Evolutionary conservation across 257 asterid species (phyloP).

Genomic region (Striga asiatica): DNA sequence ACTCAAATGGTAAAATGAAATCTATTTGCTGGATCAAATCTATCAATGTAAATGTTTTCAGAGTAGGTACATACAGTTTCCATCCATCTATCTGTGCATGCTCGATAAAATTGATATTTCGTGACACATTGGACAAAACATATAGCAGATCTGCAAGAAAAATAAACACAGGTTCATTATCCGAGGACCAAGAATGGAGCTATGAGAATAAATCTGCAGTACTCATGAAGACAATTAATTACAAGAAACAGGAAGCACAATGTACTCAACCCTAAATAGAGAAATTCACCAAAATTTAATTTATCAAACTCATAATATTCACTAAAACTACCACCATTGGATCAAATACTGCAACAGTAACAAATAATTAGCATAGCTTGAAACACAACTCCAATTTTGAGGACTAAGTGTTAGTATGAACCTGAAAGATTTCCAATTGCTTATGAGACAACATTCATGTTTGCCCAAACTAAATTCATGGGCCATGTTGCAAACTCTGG

Average conservation of each 20-base stretch:
- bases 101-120: constrained; percentile 84
- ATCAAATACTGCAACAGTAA: not conserved
- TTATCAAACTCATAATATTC: not conserved
- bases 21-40: not conserved
- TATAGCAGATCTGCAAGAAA: constrained; percentile 77
- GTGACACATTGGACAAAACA: constrained; percentile 69
- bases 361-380: too few relatives aligned
- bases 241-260: constrained; percentile 8
- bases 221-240: not conserved
- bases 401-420: not conserved
- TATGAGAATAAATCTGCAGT: too few relatives aligned
- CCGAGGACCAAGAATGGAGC: not conserved
- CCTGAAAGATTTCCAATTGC: not conserved
- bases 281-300: not conserved
- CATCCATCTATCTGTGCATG: constrained; percentile 78
- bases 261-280: not conserved
- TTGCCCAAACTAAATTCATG: not conserved
- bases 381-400: too few relatives aligned
- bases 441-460: not conserved
- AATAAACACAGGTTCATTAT: not conserved
- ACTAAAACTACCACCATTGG: not conserved
- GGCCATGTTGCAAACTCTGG: not conserved
- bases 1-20: not conserved
- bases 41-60: not conserved
- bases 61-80: constrained; percentile 63